Evolutionary conservation across 306 rosid species (phyloP).

Genomic region (Leucaena leucocephala): DNA sequence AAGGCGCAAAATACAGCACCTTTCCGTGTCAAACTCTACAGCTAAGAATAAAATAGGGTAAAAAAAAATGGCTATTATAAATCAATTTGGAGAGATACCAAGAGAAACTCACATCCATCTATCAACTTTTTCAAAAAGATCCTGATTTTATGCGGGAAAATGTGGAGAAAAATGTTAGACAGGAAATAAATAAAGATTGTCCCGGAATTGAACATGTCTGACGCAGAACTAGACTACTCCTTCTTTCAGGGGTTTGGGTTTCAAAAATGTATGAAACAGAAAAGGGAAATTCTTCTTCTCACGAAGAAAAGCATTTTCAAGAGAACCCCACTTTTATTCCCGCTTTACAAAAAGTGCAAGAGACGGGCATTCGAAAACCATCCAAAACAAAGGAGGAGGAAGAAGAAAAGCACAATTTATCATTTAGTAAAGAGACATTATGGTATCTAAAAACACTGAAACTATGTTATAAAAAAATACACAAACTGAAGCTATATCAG

Average conservation of each 20-base stretch:
- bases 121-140: conserved; percentile 1
- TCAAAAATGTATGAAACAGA: conserved; percentile 32
- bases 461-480: too few species aligned
- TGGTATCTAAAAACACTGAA: background rate
- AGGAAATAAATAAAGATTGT: conserved; percentile 7
- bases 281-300: conserved; percentile 40
- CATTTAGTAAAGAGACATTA: conserved; percentile 32
- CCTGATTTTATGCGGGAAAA: background rate
- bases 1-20: conserved; percentile 7
- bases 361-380: too few species aligned
- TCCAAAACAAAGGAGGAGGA: background rate
- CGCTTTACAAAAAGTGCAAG: conserved; percentile 30
- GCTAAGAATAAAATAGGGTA: conserved; percentile 9
- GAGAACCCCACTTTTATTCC: conserved; percentile 38
- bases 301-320: conserved; percentile 25
- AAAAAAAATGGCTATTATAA: background rate
- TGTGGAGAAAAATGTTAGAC: conserved; percentile 35
- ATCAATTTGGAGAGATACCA: conserved; percentile 19
- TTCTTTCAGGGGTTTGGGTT: conserved; percentile 12
- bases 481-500: background rate
- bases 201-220: conserved; percentile 28
- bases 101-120: conserved; percentile 21
- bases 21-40: conserved; percentile 21
- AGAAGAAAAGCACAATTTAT: conserved; percentile 35
- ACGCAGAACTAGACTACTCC: background rate